Percentiles rank a stretch among this genome's conserved stretches.
phyloP scores from a whole-genome alignment of 129 eudicot genomes.

The carrot (Daucus carota) region DH1_v3.0 NC_030385.2:45536001-45536500 shows the following conservation, averaged over 20 bases:
- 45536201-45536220: background rate
- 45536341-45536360: no score
- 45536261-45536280: background rate
- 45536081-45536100: background rate
- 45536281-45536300: background rate
- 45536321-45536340: no score
- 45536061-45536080: background rate
- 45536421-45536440: no score
- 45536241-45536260: background rate
- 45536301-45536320: background rate
- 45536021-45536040: background rate
- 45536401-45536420: no score
- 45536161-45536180: background rate
- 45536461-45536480: no score
- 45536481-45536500: no score
- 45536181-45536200: background rate
- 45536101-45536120: background rate
- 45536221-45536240: background rate
- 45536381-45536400: no score
- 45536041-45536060: background rate
- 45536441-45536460: no score
- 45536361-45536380: no score
- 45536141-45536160: background rate
- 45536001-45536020: background rate
- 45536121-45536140: background rate